phyloP scores from a whole-genome alignment of 768 basidiomycete species.

The Amanita exitialis region DNA sequence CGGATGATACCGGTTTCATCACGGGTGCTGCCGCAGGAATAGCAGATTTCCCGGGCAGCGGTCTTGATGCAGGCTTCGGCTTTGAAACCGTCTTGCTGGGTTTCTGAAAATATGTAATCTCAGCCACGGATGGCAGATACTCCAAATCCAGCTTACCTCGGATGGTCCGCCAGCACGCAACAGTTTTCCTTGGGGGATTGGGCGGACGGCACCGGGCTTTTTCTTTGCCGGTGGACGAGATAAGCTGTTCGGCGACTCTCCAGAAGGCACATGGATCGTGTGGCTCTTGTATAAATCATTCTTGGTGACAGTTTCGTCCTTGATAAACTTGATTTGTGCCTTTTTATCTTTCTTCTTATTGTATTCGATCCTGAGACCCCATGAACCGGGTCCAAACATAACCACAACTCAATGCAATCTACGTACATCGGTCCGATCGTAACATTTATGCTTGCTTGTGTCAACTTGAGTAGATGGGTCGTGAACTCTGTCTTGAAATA shows the following conservation, averaged over 20 bases:
- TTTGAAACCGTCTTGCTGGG: conserved; percentile 32
- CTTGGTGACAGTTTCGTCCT: conserved; percentile 74
- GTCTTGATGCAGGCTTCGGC: conserved; percentile 53
- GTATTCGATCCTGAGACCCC: conserved; percentile 60
- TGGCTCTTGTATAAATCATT: conserved; percentile 93
- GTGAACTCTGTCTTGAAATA: conserved; percentile 94
- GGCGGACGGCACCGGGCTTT: conserved; percentile 79
- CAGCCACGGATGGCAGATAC: neutral
- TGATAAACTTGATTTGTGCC: conserved; percentile 75
- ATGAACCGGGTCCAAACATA: neutral
- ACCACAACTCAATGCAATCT: neutral
- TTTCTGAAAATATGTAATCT: conserved; percentile 27
- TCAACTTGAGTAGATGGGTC: conserved; percentile 71
- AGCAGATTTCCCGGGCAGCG: conserved; percentile 51
- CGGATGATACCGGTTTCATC: conserved; percentile 21
- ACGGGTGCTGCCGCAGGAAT: conserved; percentile 24
- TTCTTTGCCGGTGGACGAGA: conserved; percentile 81
- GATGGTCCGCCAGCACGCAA: conserved; percentile 71
- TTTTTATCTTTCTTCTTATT: conserved; percentile 97
- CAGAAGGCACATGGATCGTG: conserved; percentile 77
- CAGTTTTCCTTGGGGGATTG: conserved; percentile 79
- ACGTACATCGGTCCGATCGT: conserved; percentile 71
- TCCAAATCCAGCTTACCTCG: conserved; percentile 21
- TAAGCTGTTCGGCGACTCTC: conserved; percentile 73
- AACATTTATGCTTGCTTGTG: conserved; percentile 66